Conservation (phyloP, 2,329 filamentous ascomycete genomes). For the Alternaria ethzedia region DNA sequence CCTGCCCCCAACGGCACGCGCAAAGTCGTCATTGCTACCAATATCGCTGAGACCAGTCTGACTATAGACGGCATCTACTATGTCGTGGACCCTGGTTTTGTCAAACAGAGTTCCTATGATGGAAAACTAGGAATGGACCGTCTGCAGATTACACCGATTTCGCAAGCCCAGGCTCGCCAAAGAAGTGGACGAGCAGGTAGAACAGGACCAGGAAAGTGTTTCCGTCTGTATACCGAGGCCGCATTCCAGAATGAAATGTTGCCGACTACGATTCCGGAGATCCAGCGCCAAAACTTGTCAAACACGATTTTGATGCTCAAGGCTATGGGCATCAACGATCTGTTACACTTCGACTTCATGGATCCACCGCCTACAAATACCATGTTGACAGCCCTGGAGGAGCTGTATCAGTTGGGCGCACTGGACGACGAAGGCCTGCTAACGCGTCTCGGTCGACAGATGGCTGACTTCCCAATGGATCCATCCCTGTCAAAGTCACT, state of each 20-base stretch:
- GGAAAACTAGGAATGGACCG: constrained; percentile 98
- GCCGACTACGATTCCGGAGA: constrained; percentile 93
- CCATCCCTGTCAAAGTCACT: constrained; percentile 89
- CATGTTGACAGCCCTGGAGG: constrained; percentile 94
- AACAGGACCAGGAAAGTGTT: constrained; percentile 89
- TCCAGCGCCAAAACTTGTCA: constrained; percentile 91
- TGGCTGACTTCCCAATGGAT: constrained; percentile 99
- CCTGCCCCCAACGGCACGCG: constrained; percentile 83
- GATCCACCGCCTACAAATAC: constrained; percentile 97
- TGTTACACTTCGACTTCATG: constrained; percentile 99
- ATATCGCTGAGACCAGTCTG: constrained; percentile 97
- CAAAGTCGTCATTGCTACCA: constrained; percentile 97
- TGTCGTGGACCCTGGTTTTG: constrained; percentile 95
- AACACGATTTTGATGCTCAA: constrained; percentile 97
- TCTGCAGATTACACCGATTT: constrained; percentile 92
- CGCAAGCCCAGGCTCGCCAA: constrained; percentile 95
- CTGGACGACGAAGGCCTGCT: constrained; percentile 94
- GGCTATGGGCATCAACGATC: constrained; percentile 98
- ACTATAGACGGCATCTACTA: constrained; percentile 98
- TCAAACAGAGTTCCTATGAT: constrained; percentile 97
- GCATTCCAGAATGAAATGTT: constrained; percentile 98
- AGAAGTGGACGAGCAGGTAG: constrained; percentile 89
- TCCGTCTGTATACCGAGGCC: constrained; percentile 91
- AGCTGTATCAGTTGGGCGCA: constrained; percentile 88
- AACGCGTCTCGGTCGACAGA: constrained; percentile 89